Conservation (phyloP, 2,329 filamentous ascomycete species). For the Pyricularia grisea region DNA sequence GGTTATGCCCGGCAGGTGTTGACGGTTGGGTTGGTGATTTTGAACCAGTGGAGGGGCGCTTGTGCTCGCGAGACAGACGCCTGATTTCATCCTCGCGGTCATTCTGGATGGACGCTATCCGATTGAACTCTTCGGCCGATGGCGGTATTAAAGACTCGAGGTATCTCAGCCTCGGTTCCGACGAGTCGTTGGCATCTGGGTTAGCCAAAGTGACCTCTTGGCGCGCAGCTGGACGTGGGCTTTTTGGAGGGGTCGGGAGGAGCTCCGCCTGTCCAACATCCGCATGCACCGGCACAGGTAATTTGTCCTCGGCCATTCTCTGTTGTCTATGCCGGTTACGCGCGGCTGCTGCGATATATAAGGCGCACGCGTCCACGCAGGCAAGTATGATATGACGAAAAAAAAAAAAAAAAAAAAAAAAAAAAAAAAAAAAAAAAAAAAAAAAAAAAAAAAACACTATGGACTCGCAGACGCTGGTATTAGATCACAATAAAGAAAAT, state of each 20-base stretch:
- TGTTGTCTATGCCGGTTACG: background rate
- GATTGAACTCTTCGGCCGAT: constrained; percentile 33
- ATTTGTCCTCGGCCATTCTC: background rate
- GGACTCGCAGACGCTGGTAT: background rate
- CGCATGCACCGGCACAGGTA: background rate
- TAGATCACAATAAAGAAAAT: background rate
- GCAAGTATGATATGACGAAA: no score
- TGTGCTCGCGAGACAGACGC: constrained; percentile 27
- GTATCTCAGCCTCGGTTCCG: constrained; percentile 29
- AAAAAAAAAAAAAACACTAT: no score
- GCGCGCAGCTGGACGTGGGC: background rate
- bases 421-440: no score
- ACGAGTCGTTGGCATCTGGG: constrained; percentile 8
- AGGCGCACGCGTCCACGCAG: background rate
- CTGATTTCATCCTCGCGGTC: constrained; percentile 33
- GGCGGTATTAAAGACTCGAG: constrained; percentile 41
- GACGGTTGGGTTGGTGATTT: background rate
- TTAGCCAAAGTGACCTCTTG: background rate
- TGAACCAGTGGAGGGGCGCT: constrained; percentile 3
- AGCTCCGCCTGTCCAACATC: background rate
- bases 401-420: no score
- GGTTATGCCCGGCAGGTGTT: background rate
- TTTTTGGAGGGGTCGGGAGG: background rate
- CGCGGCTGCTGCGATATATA: background rate
- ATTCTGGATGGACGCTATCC: constrained; percentile 39